Evolutionary conservation across 495 filamentous ascomycete genomes (phyloP), one percentile per base, ranked within the genome.

Genomic region (Cryomyces minteri): DNA sequence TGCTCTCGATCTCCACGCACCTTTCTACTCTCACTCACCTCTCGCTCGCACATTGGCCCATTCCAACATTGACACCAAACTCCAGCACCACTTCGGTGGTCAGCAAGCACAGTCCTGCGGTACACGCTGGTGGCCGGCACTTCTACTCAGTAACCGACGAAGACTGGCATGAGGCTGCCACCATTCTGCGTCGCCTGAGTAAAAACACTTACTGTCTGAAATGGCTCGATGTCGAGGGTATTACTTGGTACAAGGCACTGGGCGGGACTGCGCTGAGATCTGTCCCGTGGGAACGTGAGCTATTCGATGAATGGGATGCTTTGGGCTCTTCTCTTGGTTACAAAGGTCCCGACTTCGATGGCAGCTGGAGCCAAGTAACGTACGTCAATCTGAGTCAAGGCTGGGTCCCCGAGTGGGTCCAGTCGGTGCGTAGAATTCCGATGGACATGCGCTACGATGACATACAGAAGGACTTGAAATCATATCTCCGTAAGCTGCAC

Each of bases 31-130:
- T 90, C 34, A 88, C 84, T 0, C 80, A 90, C 49, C 70, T 93
- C 4, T 84, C 77, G 30, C 64, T 93, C 4, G 79, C 82, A 7
- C 73, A 80, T 57, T 94, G 87, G 87, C 84, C 87, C 2, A 63
- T 70, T 14, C 86, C 86, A 0, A 71, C 69, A 0, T 57, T 81
- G 1, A 80, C 74, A 5, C 80, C 81, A 5, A 75, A 79, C 47
- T 58, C 73, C 11, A 61, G 51, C 8, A 69, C 65, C 32, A 65
- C 77, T 2, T 71, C 69, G 40, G 59, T 69, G 34, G 60, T 68
- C 0, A 66, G 68, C 30, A 55, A 68, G 6, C 62, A 67, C 10
- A 60, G 71, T 4, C 61, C 61, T 5, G 53, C 57, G 12, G 46
- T 83, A 28, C 62, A 67, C 25, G 77, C 80, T 48, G 68, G 76